A percentile compares a stretch with the other conserved stretches of the same genome.
phyloP scores from a whole-genome alignment of 805 yeast species.

The Wickerhamomyces silvicola region DNA sequence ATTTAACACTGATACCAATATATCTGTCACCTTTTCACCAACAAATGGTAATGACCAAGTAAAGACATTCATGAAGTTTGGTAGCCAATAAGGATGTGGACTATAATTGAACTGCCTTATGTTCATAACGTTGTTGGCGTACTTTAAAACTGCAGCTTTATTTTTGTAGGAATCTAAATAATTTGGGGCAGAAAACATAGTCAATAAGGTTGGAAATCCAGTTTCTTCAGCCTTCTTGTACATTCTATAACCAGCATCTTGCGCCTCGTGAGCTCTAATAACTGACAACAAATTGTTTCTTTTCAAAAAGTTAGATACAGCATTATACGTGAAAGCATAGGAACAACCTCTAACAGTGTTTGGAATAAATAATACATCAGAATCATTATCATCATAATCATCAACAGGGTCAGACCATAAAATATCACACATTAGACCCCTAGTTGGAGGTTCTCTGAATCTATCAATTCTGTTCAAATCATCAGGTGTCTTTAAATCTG shows the following conservation, averaged over 20 bases:
- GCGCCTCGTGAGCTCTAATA: conserved; percentile 96
- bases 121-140: conserved; percentile 88
- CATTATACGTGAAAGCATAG: conserved; percentile 72
- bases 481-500: conserved; percentile 63
- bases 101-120: conserved; percentile 88
- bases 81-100: conserved; percentile 96
- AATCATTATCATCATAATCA: conserved; percentile 63
- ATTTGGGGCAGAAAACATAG: conserved; percentile 94
- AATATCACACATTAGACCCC: conserved; percentile 90
- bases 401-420: conserved; percentile 97
- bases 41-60: conserved; percentile 97
- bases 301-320: conserved; percentile 73
- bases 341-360: conserved; percentile 89
- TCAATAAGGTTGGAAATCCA: conserved; percentile 85
- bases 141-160: conserved; percentile 91
- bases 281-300: conserved; percentile 75
- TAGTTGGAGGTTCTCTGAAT: conserved; percentile 88
- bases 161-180: conserved; percentile 88
- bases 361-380: conserved; percentile 42
- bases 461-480: conserved; percentile 69
- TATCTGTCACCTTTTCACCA: conserved; percentile 92
- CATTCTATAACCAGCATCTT: conserved; percentile 95
- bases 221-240: conserved; percentile 76
- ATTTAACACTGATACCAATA: conserved; percentile 82
- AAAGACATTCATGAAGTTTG: conserved; percentile 95